These are phyloP conservation scores for Pichia sp. DNA, from an alignment of 1,139 yeast species.

Conservation along the genomic window DNA sequence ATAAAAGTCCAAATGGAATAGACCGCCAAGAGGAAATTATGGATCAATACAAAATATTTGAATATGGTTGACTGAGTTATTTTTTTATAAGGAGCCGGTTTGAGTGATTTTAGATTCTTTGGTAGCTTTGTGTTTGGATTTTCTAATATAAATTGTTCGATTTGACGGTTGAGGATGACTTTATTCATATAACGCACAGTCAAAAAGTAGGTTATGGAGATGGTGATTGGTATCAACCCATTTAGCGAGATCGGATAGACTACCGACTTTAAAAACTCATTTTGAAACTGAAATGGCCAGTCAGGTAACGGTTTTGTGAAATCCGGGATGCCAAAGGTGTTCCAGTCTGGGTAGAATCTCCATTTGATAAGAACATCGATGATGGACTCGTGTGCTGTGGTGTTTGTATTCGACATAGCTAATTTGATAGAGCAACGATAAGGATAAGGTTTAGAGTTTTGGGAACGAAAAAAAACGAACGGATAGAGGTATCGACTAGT, in stretches of 20 bases:
- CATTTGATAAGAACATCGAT: conserved; percentile 21
- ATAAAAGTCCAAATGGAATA: conserved; percentile 73
- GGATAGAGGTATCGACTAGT: no score
- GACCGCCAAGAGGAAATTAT: conserved; percentile 59
- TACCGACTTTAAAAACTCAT: conserved; percentile 17
- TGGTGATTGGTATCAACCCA: conserved; percentile 49
- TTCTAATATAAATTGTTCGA: conserved; percentile 25
- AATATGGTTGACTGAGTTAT: conserved; percentile 49
- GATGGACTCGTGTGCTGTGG: neutral
- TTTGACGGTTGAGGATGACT: conserved; percentile 31
- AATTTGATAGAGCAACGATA: no score
- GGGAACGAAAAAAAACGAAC: no score
- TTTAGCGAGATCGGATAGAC: conserved; percentile 38
- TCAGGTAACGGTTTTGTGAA: conserved; percentile 25
- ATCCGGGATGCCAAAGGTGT: conserved; percentile 26
- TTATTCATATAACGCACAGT: conserved; percentile 57
- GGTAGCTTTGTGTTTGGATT: conserved; percentile 25
- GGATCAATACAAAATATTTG: conserved; percentile 57
- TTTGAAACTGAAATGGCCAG: conserved; percentile 28
- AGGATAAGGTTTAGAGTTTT: no score
- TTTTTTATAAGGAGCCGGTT: conserved; percentile 55
- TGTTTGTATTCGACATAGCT: neutral
- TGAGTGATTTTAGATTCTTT: conserved; percentile 37
- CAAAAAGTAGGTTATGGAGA: conserved; percentile 60
- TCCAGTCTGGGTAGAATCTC: conserved; percentile 21